phyloP scores from a whole-genome alignment of 2,329 filamentous ascomycete genomes.

The Aspergillus awamori region DNA sequence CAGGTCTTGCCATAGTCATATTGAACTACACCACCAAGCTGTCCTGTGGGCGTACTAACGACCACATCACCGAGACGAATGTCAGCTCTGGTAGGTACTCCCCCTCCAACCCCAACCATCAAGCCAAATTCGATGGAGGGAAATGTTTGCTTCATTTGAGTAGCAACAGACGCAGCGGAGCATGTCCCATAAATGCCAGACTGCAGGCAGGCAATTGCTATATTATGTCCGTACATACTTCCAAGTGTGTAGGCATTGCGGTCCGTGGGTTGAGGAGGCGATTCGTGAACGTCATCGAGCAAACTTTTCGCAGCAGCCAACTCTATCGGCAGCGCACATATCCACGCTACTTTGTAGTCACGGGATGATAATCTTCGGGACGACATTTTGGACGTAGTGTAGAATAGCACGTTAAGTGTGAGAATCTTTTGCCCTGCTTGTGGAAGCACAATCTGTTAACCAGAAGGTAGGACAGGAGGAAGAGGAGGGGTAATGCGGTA shows the following conservation, averaged over 20 bases:
- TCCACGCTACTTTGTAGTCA: constrained; percentile 23
- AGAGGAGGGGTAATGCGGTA: too few species aligned
- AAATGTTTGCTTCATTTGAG: neutral
- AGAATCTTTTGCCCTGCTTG: too few species aligned
- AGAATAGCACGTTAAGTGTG: too few species aligned
- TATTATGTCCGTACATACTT: constrained; percentile 19
- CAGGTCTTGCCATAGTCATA: too few species aligned
- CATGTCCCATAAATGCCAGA: constrained; percentile 7
- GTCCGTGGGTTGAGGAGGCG: constrained; percentile 5
- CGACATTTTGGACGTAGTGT: neutral
- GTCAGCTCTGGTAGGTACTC: constrained; percentile 13
- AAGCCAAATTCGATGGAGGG: constrained; percentile 3
- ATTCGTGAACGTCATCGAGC: constrained; percentile 15
- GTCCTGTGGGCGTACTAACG: constrained; percentile 18
- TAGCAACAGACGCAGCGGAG: neutral
- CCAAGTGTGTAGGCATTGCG: constrained; percentile 22
- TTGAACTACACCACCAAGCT: neutral
- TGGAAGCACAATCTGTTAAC: too few species aligned
- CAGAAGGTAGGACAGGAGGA: too few species aligned
- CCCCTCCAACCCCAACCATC: constrained; percentile 22
- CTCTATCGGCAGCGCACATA: constrained; percentile 22
- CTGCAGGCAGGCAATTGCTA: constrained; percentile 24
- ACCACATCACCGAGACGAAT: constrained; percentile 29
- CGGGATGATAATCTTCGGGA: too few species aligned
- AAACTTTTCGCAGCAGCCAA: constrained; percentile 20